These are phyloP conservation scores for Penicillium canariense DNA, from an alignment of 495 filamentous ascomycete genomes.

Conservation along the genomic window DNA sequence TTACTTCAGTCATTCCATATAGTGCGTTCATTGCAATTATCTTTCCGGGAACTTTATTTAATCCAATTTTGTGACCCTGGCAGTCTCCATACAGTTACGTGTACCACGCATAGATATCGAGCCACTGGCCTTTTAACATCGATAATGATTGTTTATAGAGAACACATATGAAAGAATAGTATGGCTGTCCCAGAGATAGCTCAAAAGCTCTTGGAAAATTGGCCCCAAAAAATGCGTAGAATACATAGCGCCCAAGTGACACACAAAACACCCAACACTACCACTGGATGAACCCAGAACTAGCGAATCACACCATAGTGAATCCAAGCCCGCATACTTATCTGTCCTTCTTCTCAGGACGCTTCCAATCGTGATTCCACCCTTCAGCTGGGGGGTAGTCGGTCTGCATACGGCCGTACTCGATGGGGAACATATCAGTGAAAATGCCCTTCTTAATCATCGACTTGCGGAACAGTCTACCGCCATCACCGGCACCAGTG, in stretches of 20 bases:
- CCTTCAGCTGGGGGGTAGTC: constrained; percentile 69
- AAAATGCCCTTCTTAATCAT: constrained; percentile 84
- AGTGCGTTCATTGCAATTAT: constrained; percentile 10
- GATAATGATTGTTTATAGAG: neutral
- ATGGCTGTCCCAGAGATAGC: neutral
- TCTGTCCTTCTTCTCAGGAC: constrained; percentile 24
- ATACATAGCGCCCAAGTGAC: constrained; percentile 31
- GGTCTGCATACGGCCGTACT: constrained; percentile 81
- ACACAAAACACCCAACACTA: constrained; percentile 13
- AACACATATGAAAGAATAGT: neutral
- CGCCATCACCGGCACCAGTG: constrained; percentile 65
- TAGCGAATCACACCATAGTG: constrained; percentile 5
- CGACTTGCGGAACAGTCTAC: constrained; percentile 76
- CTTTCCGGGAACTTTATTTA: constrained; percentile 5
- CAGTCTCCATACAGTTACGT: neutral
- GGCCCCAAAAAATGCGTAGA: constrained; percentile 23
- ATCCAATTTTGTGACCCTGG: neutral
- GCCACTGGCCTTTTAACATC: neutral
- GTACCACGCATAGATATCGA: neutral
- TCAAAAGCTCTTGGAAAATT: neutral
- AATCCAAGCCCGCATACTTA: neutral
- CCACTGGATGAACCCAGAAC: neutral
- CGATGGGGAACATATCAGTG: constrained; percentile 67
- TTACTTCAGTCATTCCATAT: constrained; percentile 11
- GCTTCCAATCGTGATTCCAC: constrained; percentile 71